phyloP scores from a whole-genome alignment of 1,139 yeast genomes.

The Pneumocystis canis region DNA sequence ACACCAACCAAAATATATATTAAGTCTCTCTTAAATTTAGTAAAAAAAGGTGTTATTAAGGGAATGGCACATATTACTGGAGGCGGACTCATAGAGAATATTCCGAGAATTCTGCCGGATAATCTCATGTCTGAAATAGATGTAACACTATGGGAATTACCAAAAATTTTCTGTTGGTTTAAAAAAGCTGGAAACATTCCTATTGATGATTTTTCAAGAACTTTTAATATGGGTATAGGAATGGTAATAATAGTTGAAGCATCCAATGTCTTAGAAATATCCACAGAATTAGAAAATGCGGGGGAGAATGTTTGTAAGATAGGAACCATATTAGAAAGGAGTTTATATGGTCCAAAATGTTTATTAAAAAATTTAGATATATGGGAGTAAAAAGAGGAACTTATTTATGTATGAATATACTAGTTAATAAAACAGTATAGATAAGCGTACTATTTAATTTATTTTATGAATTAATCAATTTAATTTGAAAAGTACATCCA shows the following conservation, averaged over 20 bases:
- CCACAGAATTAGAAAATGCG: slow-evolving; percentile 38
- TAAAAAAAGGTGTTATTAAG: slow-evolving; percentile 50
- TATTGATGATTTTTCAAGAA: slow-evolving; percentile 64
- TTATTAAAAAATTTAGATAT: slow-evolving; percentile 12
- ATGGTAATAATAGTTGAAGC: slow-evolving; percentile 72
- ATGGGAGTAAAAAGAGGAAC: slow-evolving; percentile 5
- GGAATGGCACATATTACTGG: slow-evolving; percentile 98
- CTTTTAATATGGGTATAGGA: slow-evolving; percentile 92
- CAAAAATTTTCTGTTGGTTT: slow-evolving; percentile 84
- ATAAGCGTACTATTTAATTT: not conserved
- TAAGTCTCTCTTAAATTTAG: slow-evolving; percentile 66
- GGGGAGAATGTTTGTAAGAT: slow-evolving; percentile 70
- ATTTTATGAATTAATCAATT: not conserved
- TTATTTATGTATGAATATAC: not conserved
- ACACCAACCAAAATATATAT: slow-evolving; percentile 92
- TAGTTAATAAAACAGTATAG: not conserved
- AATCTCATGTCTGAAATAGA: slow-evolving; percentile 69
- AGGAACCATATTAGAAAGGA: slow-evolving; percentile 46
- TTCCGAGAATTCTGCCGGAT: slow-evolving; percentile 85
- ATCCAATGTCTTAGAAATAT: slow-evolving; percentile 46
- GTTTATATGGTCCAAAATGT: slow-evolving; percentile 11
- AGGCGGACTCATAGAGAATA: slow-evolving; percentile 91
- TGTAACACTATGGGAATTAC: slow-evolving; percentile 66
- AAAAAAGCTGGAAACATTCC: slow-evolving; percentile 89
- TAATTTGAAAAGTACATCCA: slow-evolving; percentile 10